phyloP scores from a whole-genome alignment of 257 asterid genomes.

The Echium plantagineum region DNA sequence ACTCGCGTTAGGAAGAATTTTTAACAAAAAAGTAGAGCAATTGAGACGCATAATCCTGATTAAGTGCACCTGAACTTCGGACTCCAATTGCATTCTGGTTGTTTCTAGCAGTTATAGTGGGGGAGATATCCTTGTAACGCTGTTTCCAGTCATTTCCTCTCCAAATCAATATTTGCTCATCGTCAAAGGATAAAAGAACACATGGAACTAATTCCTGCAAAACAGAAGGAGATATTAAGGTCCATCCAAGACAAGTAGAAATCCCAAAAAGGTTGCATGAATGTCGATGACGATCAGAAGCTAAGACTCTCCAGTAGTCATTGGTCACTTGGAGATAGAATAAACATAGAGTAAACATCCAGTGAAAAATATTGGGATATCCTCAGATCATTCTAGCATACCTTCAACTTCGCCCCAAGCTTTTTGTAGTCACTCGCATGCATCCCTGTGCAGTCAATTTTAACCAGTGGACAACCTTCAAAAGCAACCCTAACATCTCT shows the following conservation, averaged over 20 bases:
- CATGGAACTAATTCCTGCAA: conserved; percentile 90
- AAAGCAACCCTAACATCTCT: conserved; percentile 84
- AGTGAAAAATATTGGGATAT: background rate
- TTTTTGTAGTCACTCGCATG: conserved; percentile 91
- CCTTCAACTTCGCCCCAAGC: conserved; percentile 93
- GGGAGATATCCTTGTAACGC: conserved; percentile 29
- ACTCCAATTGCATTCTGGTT: conserved; percentile 15
- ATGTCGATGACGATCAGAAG: too few species aligned
- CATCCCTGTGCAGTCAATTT: conserved; percentile 87
- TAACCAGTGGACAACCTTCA: conserved; percentile 78
- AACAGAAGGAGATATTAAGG: conserved; percentile 10
- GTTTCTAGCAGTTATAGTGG: conserved; percentile 17
- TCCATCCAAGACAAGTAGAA: background rate
- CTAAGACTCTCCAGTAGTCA: background rate
- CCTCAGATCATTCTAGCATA: conserved; percentile 7
- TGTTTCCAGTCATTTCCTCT: conserved; percentile 92
- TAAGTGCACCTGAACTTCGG: conserved; percentile 31
- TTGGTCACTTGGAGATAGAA: background rate
- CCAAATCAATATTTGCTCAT: conserved; percentile 88
- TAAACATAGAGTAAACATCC: background rate
- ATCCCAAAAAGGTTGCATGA: background rate
- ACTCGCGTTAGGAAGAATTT: background rate
- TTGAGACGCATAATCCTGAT: background rate
- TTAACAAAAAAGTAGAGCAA: background rate
- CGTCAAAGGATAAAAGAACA: conserved; percentile 75